Percentiles rank a stretch among this genome's conserved stretches.
These are phyloP conservation scores for Debaryomyces prosopidis DNA, from an alignment of 805 yeast genomes.

Conservation along the genomic window DNA sequence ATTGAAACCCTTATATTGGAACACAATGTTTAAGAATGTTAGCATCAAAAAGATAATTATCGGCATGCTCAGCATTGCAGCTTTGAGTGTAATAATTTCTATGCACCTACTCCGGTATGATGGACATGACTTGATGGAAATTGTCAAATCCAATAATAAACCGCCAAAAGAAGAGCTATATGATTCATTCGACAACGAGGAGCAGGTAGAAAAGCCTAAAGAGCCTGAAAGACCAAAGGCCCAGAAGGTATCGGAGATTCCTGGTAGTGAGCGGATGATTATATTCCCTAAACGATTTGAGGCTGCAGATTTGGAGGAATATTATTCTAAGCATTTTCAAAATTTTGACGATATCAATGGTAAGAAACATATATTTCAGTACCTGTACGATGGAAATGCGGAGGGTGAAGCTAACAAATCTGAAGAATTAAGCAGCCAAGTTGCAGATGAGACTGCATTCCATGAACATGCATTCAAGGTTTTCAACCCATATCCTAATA, in stretches of 20 bases:
- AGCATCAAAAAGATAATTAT: neutral
- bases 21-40: too few relatives aligned
- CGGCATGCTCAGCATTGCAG: neutral
- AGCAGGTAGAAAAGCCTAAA: neutral
- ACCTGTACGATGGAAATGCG: neutral
- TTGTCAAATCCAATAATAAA: neutral
- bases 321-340: neutral
- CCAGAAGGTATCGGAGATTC: neutral
- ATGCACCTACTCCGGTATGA: neutral
- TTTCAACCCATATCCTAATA: neutral
- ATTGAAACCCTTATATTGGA: too few relatives aligned
- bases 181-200: neutral
- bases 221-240: neutral
- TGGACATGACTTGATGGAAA: neutral
- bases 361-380: neutral
- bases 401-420: neutral
- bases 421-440: neutral
- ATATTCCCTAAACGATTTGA: constrained; percentile 6
- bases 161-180: neutral
- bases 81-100: too few relatives aligned
- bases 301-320: neutral
- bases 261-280: neutral
- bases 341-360: neutral
- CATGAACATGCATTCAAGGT: neutral
- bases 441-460: neutral